Conservation (phyloP, 345 rosid genomes). For the Ceriops tagal region DNA sequence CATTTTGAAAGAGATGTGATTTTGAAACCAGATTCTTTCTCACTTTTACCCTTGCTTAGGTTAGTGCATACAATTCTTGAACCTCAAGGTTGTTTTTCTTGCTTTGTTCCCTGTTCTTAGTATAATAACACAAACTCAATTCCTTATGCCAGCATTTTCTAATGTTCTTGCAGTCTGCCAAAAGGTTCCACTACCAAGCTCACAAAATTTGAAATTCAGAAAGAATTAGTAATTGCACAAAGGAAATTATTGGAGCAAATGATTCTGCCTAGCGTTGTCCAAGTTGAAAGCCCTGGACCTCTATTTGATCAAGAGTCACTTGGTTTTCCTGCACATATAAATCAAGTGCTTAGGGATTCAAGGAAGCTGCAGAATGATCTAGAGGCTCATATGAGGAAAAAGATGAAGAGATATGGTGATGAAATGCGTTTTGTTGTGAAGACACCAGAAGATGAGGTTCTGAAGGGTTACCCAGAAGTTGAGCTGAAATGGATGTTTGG, state of each 20-base stretch:
- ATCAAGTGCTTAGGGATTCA: conserved; percentile 64
- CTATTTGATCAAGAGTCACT: conserved; percentile 49
- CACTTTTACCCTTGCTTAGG: background rate
- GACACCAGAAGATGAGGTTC: conserved; percentile 68
- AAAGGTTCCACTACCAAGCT: conserved; percentile 48
- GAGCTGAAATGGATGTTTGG: conserved; percentile 96
- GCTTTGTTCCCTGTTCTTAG: background rate
- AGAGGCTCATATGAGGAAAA: conserved; percentile 60
- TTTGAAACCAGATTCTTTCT: conserved; percentile 1
- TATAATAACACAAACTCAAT: background rate
- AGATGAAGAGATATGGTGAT: conserved; percentile 66
- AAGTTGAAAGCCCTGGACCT: conserved; percentile 63
- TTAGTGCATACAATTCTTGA: background rate
- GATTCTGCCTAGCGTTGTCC: conserved; percentile 67
- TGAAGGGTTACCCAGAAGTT: conserved; percentile 85
- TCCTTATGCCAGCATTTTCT: conserved; percentile 15
- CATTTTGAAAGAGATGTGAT: background rate
- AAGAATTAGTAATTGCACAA: conserved; percentile 69
- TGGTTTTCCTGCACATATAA: conserved; percentile 59
- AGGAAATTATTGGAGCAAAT: conserved; percentile 67
- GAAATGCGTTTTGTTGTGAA: conserved; percentile 64
- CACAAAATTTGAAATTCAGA: conserved; percentile 60
- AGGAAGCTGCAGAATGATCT: conserved; percentile 65
- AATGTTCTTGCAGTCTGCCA: conserved; percentile 45
- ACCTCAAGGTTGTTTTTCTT: background rate